Evolutionary conservation across 306 rosid genomes (phyloP).

Genomic region (Inga oerstediana): DNA sequence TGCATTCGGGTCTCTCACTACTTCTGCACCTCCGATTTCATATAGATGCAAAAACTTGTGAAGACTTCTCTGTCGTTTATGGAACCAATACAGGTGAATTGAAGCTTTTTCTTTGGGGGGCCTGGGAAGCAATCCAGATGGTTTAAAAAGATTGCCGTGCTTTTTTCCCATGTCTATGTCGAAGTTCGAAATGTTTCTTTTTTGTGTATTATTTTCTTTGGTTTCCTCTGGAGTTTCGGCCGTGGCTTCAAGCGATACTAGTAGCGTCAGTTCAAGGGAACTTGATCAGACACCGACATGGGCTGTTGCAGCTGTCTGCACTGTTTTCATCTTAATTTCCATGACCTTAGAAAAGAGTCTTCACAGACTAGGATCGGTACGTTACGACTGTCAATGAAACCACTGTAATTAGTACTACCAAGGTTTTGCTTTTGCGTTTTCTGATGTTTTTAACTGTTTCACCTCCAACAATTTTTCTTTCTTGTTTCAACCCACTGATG

Average conservation of each 20-base stretch:
- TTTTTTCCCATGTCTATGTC: slow-evolving; percentile 14
- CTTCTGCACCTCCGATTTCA: neutral
- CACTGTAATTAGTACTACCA: neutral
- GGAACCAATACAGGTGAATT: slow-evolving; percentile 16
- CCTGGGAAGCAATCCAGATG: neutral
- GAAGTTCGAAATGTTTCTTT: slow-evolving; percentile 25
- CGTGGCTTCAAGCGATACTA: slow-evolving; percentile 51
- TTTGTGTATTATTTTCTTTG: slow-evolving; percentile 28
- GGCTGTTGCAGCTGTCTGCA: slow-evolving; percentile 89
- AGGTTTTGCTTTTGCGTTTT: slow-evolving; percentile 6
- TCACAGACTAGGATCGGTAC: slow-evolving; percentile 80
- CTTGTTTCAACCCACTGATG: no score
- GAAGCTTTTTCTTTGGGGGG: slow-evolving; percentile 11
- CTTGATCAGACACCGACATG: slow-evolving; percentile 91
- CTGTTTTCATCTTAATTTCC: slow-evolving; percentile 77
- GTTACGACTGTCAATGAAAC: slow-evolving; percentile 10
- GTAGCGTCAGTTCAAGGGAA: slow-evolving; percentile 37
- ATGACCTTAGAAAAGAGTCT: slow-evolving; percentile 67
- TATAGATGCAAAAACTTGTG: slow-evolving; percentile 26
- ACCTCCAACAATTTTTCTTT: slow-evolving; percentile 5
- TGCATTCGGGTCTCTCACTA: neutral
- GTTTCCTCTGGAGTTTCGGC: slow-evolving; percentile 32
- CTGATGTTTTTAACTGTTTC: neutral
- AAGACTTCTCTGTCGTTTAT: neutral
- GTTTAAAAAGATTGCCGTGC: neutral